Base-by-base conservation (phyloP, 129 eudicot species). In the Artemisia annua region DNA sequence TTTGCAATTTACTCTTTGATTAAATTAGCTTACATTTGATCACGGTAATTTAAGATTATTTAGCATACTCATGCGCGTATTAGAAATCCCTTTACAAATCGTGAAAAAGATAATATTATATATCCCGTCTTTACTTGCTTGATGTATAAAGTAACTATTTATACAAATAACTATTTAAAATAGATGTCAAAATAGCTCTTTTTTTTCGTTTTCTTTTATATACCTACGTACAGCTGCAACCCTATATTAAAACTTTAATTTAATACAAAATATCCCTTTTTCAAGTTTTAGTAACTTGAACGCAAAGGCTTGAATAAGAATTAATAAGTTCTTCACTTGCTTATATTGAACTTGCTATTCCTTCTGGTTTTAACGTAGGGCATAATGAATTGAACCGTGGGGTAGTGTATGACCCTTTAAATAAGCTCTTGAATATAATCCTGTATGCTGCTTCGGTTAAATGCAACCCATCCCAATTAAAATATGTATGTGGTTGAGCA, bases 381-480 rank as follows among this genome's bases (percentile, higher is more conserved):
- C 83, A 78, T 1, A 75, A 7, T n/a, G 61, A 30, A n/a, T 22
- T 49, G 26, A 83, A 72, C 7, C 19, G 67, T 3, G 83, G 86
- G 53, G 53, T 19, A 5, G 81, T 78, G 75, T 57, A 83, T 26
- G 73, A 16, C 3, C 87, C 90, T 55, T 77, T 22, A 22, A 85
- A 67, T 67, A 88, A 73, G 19, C 83, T 78, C 20, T 62, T 66
- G 28, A 75, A 79, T 7, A 88, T 83, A 12, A 44, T 4, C 43
- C 9, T 69, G 48, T 76, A 76, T n/a, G 75, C 63, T 10, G 60
- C 68, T 60, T 76, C 75, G 0, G 75, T 76, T 46, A 76, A 61
- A 67, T 76, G 80, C 3, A 57, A 14, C 13, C 80, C 80, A 48
- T 76, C 80, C 80, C 80, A 76, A 0, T 59, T 67, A 58, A 59